Evolutionary conservation across 495 filamentous ascomycete species (phyloP), one percentile per base, ranked within the genome.

Genomic region (Xylaria cubensis): DNA sequence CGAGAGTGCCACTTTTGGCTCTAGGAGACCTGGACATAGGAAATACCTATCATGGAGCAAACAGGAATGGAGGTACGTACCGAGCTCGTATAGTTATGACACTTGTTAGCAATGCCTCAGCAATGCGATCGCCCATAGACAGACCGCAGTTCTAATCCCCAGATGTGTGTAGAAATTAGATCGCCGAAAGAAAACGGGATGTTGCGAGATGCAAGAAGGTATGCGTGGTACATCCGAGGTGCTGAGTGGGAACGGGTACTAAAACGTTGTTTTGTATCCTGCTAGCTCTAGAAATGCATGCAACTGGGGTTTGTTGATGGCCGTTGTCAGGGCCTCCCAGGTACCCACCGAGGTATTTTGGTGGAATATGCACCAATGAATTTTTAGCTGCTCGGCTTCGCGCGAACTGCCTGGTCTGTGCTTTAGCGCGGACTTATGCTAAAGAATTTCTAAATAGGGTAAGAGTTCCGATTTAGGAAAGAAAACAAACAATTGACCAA

Each of bases 321-420:
- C 64, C 44, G 64, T 67, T 67, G 64, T 53, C 64, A 51, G 64
- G 64, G 58, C 44, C 64, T 34, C 61, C 61, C 36, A 44, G 61
- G 58, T 36, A 61, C 34, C 58, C 58, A 41, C 58, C 34, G 34
- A 39, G 58, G 34, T 61, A 61, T 21, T 39, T 61, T 36, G 58
- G 58, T 5, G 15, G 7, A 56, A 29, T 26, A 26, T 32, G 29
- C 24, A 12, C 53, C 53, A 56, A 56, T 56, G 4, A 56, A 32
- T 56, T 32, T 29, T 7, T 39, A 8, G 6, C 36, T 39, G 6
- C 36, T 39, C 36, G 6, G 36, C 36, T 61, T n/a, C 6, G 29
- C 58, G 58, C 32, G 58, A 61, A 39, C 58, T 36, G 12, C 17
- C 32, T 65, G 63, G 41, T 65, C 63, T n/a, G 63, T 29, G 41